A percentile compares a stretch with the other conserved stretches of the same genome.
Conservation (phyloP, 148 eudicot genomes). For the Selenicereus undatus region DNA sequence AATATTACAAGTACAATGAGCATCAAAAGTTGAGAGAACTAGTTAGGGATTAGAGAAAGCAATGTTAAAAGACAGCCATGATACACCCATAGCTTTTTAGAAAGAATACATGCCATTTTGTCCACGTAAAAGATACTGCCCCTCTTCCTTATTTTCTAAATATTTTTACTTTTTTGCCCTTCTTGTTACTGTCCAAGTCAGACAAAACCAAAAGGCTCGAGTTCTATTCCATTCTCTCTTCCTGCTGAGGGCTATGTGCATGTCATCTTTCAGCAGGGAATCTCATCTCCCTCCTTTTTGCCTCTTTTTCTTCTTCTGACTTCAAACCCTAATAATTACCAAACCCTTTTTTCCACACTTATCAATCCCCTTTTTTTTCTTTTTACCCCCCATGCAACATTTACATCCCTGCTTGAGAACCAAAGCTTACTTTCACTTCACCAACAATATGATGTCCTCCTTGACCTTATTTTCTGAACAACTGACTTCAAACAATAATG, state of each 20-base stretch:
- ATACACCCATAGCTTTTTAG: constrained; percentile 50
- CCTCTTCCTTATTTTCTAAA: constrained; percentile 19
- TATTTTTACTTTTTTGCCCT: constrained; percentile 6
- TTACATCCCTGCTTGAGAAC: constrained; percentile 26
- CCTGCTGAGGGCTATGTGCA: constrained; percentile 23
- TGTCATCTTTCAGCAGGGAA: constrained; percentile 66
- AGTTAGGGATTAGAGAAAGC: constrained; percentile 32
- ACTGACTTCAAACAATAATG: constrained; percentile 5
- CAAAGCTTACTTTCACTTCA: constrained; percentile 22
- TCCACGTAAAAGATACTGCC: constrained; percentile 32
- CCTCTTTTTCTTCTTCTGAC: constrained; percentile 35
- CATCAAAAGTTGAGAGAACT: constrained; percentile 8
- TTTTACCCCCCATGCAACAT: constrained; percentile 16
- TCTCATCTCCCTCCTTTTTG: constrained; percentile 50
- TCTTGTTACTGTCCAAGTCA: constrained; percentile 10
- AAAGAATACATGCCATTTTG: constrained; percentile 47
- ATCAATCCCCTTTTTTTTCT: constrained; percentile 1
- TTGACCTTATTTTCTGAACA: constrained; percentile 21
- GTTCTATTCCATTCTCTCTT: neutral
- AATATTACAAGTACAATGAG: neutral
- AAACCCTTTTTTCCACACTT: constrained; percentile 35
- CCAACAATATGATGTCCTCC: constrained; percentile 22
- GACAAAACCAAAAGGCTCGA: constrained; percentile 16
- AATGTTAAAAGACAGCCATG: constrained; percentile 22
- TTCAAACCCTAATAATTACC: constrained; percentile 45